A percentile compares a stretch with the other conserved stretches of the same genome.
phyloP scores from a whole-genome alignment of 768 basidiomycete genomes.

The Tephrocybe sp. region DNA sequence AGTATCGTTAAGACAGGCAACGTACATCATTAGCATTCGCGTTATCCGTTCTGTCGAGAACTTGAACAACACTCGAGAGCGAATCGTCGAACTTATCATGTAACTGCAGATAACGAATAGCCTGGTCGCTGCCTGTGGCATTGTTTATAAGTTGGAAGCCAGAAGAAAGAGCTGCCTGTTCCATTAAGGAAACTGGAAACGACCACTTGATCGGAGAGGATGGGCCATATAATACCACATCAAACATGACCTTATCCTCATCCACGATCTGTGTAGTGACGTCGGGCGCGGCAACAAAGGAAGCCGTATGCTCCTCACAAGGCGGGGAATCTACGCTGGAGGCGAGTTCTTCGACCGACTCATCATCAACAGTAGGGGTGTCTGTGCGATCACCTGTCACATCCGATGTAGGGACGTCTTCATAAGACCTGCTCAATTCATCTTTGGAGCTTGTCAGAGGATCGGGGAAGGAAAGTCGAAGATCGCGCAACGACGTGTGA shows the following conservation, averaged over 20 bases:
- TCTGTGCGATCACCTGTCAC: slow-evolving; percentile 21
- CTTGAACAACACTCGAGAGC: slow-evolving; percentile 26
- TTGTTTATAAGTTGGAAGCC: slow-evolving; percentile 28
- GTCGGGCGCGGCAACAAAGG: slow-evolving; percentile 31
- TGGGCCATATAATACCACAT: slow-evolving; percentile 66
- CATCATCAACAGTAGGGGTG: slow-evolving; percentile 20
- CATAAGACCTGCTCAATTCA: slow-evolving; percentile 59
- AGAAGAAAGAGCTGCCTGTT: slow-evolving; percentile 46
- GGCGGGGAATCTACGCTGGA: slow-evolving; percentile 15
- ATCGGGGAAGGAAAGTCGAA: slow-evolving; percentile 81
- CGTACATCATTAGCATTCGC: slow-evolving; percentile 28
- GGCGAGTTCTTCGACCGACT: slow-evolving; percentile 15
- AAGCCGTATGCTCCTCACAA: slow-evolving; percentile 33
- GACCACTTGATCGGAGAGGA: slow-evolving; percentile 59
- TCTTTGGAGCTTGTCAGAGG: slow-evolving; percentile 71
- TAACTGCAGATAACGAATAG: slow-evolving; percentile 28
- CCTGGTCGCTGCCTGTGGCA: slow-evolving; percentile 22
- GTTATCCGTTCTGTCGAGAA: slow-evolving; percentile 38
- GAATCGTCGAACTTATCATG: slow-evolving; percentile 24
- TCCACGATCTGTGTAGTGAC: slow-evolving; percentile 27
- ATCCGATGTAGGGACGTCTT: slow-evolving; percentile 44
- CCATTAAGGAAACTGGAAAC: slow-evolving; percentile 56
- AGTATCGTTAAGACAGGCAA: slow-evolving; percentile 28
- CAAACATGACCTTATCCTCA: slow-evolving; percentile 41
- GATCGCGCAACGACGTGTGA: slow-evolving; percentile 66